Base-by-base conservation (phyloP, 495 filamentous ascomycete genomes). In the Aspergillus incahuasiensis region DNA sequence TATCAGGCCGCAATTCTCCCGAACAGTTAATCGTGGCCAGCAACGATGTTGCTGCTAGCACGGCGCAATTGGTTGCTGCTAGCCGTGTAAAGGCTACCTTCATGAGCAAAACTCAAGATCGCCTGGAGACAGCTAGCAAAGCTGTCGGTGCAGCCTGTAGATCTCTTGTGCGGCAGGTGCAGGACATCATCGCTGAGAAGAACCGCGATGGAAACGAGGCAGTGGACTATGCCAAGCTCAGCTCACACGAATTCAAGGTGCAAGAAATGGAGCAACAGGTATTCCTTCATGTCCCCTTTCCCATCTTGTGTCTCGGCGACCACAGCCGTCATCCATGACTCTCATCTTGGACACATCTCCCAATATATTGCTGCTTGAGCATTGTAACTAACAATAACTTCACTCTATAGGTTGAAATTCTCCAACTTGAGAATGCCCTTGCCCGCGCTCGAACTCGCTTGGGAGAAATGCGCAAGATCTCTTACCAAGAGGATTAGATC, bases 201-300 rank as follows among this genome's bases (percentile, higher is more conserved):
- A 86, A 89, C 69, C 79, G 78, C 60, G 92, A 88, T 15, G 90
- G 92, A 20, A 74, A 73, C 18, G 95, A 96, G 30, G 60, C 63
- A 9, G 84, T 94, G 28, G 92, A 98, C 68, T 98, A 97, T 69
- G 75, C 79, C 0, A 89, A 89, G 70, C 74, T 97, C 34, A 90
- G 88, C 62, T 82, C 86, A 47, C 91, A 96, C 72, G 94, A 97
- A 76, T 97, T 98, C 79, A 98, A 98, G 78, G 90, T 96, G 13
- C 81, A 86, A 65, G 91, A 98, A 78, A 98, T 98, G 95, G 92
- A 98, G 76, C 95, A 98, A 71, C 95, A 98, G 89, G 92, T 96
- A 79, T 28, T 43, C 51, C 39, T 42, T 49, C 45, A 12, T 19
- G 46, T 57, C 42, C 18, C n/a, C 19, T 30, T n/a, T 9, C 35